These are phyloP conservation scores for Russula virescens DNA, from an alignment of 768 basidiomycete species.

Conservation along the genomic window DNA sequence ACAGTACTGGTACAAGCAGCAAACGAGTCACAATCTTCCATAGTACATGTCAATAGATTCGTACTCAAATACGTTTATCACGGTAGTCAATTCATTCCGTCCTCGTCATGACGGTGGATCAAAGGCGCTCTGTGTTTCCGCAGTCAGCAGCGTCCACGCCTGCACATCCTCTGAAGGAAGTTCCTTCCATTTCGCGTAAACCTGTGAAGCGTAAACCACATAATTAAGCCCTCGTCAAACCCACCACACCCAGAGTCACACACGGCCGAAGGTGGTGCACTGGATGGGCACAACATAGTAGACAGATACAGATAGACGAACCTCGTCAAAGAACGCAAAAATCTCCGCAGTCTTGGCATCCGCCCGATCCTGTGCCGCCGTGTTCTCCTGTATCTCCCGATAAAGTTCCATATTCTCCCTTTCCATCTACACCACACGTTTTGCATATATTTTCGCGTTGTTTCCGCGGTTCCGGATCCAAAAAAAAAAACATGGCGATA, in stretches of 20 bases:
- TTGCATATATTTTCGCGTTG: too few species aligned
- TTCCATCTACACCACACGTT: conserved; percentile 39
- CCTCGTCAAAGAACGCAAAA: conserved; percentile 50
- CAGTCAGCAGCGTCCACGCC: conserved; percentile 35
- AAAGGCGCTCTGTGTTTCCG: conserved; percentile 32
- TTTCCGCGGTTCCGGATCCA: background rate
- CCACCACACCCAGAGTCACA: too few species aligned
- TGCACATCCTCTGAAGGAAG: conserved; percentile 60
- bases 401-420: conserved; percentile 47
- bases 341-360: conserved; percentile 43
- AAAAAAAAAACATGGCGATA: background rate
- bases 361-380: conserved; percentile 39
- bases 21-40: too few species aligned
- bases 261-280: too few species aligned
- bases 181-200: conserved; percentile 45
- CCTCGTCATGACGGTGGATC: conserved; percentile 2
- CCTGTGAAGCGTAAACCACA: conserved; percentile 30
- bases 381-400: conserved; percentile 45
- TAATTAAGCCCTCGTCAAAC: too few species aligned
- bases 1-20: too few species aligned
- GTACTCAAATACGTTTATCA: background rate
- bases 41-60: too few species aligned
- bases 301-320: too few species aligned
- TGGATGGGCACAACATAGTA: too few species aligned
- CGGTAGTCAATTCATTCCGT: too few species aligned